Conservation (phyloP, 2,329 filamentous ascomycete species). For the Stagonosporopsis cucurbitacearum region DNA sequence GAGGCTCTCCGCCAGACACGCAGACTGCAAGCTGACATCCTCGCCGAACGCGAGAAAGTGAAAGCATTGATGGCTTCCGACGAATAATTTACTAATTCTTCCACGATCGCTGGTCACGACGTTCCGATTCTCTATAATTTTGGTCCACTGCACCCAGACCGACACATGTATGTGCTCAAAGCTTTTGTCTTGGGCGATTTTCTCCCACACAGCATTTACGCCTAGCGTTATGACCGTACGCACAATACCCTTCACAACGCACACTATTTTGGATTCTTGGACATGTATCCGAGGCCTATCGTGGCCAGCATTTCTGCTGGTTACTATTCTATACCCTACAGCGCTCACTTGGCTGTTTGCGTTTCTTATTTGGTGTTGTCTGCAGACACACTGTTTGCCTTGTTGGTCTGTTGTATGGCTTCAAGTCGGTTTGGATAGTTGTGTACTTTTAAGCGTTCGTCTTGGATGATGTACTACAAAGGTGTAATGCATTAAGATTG, state of each 20-base stretch:
- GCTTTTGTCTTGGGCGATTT: slow-evolving; percentile 16
- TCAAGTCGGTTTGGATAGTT: slow-evolving; percentile 23
- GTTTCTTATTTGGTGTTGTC: slow-evolving; percentile 3
- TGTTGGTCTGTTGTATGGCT: slow-evolving; percentile 6
- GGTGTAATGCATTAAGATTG: slow-evolving; percentile 36
- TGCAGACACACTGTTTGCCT: slow-evolving; percentile 5
- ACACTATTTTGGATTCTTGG: slow-evolving; percentile 22
- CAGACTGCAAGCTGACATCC: slow-evolving; percentile 70
- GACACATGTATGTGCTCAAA: not conserved
- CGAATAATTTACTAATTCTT: slow-evolving; percentile 24
- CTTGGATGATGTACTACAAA: slow-evolving; percentile 33
- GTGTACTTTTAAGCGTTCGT: slow-evolving; percentile 19
- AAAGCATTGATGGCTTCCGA: slow-evolving; percentile 54
- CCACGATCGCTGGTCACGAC: slow-evolving; percentile 25
- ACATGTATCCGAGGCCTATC: slow-evolving; percentile 17
- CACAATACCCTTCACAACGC: slow-evolving; percentile 24
- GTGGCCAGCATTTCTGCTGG: slow-evolving; percentile 16
- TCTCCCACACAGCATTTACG: slow-evolving; percentile 19
- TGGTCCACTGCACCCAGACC: not conserved
- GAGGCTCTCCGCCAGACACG: slow-evolving; percentile 75
- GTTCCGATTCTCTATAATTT: slow-evolving; percentile 22
- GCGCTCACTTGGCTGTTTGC: slow-evolving; percentile 19
- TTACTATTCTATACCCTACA: slow-evolving; percentile 28
- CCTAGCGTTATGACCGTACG: slow-evolving; percentile 29
- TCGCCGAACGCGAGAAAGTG: slow-evolving; percentile 67